Conservation (phyloP, 352 stramenopile genomes). For the Globisporangium polare region DNA sequence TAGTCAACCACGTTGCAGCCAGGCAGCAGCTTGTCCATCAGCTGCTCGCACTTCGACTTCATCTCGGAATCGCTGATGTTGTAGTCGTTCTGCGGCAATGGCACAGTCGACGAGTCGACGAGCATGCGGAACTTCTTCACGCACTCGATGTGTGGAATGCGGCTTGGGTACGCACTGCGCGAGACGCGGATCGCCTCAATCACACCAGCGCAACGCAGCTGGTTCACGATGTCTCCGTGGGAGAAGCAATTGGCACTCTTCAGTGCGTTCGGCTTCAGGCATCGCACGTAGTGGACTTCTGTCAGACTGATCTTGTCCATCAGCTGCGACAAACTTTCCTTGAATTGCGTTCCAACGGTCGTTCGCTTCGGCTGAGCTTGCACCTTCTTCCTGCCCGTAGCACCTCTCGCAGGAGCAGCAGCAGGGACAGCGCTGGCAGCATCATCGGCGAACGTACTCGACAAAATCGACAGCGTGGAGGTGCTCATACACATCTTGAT, state of each 20-base stretch:
- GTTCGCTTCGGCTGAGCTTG: conserved; percentile 61
- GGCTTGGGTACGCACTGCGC: conserved; percentile 80
- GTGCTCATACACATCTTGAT: conserved; percentile 86
- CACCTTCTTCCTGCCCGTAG: conserved; percentile 32
- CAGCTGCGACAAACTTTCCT: conserved; percentile 72
- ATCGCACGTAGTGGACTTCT: conserved; percentile 85
- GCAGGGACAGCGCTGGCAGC: conserved; percentile 3
- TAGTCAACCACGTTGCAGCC: conserved; percentile 79
- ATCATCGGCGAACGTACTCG: conserved; percentile 67
- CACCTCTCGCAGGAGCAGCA: conserved; percentile 6
- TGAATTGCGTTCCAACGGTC: conserved; percentile 84
- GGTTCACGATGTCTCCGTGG: conserved; percentile 73
- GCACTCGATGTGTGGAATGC: conserved; percentile 72
- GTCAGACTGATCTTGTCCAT: conserved; percentile 88
- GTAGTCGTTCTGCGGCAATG: conserved; percentile 11
- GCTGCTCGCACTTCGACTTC: conserved; percentile 56
- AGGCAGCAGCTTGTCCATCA: conserved; percentile 67
- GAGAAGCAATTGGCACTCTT: conserved; percentile 75
- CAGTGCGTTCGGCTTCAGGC: conserved; percentile 74
- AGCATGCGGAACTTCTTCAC: conserved; percentile 80
- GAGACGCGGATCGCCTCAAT: conserved; percentile 87
- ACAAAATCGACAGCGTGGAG: conserved; percentile 55
- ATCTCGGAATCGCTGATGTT: conserved; percentile 49
- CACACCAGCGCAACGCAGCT: conserved; percentile 80
- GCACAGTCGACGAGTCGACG: conserved; percentile 23